phyloP scores from a whole-genome alignment of 139 green algal genomes.

The Chlamydomonas eustigma region DNA sequence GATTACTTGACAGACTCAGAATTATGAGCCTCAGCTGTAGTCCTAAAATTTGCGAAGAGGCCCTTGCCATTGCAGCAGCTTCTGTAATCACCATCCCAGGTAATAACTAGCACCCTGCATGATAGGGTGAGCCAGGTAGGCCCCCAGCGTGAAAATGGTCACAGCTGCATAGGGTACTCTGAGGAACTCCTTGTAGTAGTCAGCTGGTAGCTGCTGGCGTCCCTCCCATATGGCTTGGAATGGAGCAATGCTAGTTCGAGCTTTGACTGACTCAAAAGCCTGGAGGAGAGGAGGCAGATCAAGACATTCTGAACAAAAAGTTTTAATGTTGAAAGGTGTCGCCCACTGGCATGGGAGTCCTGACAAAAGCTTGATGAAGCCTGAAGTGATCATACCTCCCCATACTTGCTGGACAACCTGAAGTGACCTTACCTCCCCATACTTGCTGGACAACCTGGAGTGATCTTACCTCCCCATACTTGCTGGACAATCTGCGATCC shows the following conservation, averaged over 20 bases:
- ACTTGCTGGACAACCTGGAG: too few relatives aligned
- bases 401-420: too few relatives aligned
- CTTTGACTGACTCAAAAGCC: conserved; percentile 81
- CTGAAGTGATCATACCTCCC: too few relatives aligned
- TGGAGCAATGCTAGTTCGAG: conserved; percentile 79
- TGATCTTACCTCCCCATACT: conserved; percentile 74
- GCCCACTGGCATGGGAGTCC: too few relatives aligned
- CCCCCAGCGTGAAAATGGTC: conserved; percentile 75
- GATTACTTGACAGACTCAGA: background rate
- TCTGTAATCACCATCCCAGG: conserved; percentile 76
- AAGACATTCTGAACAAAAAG: too few relatives aligned
- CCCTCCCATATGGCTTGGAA: conserved; percentile 89
- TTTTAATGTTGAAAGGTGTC: too few relatives aligned
- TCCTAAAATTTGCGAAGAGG: background rate
- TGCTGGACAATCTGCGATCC: conserved; percentile 76
- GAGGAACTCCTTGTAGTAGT: conserved; percentile 95
- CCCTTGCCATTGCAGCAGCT: background rate
- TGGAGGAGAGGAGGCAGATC: conserved; percentile 34
- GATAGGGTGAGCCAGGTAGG: conserved; percentile 85
- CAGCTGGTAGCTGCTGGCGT: conserved; percentile 81
- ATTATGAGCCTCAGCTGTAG: background rate
- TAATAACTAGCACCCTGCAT: conserved; percentile 81
- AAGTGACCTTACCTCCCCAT: too few relatives aligned
- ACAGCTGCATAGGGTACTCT: conserved; percentile 81
- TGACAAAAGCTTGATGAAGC: too few relatives aligned